Evolutionary conservation across 192 early-diverging fungal species (phyloP), one percentile per base, ranked within the genome.

Genomic region (Spizellomyces sp.): DNA sequence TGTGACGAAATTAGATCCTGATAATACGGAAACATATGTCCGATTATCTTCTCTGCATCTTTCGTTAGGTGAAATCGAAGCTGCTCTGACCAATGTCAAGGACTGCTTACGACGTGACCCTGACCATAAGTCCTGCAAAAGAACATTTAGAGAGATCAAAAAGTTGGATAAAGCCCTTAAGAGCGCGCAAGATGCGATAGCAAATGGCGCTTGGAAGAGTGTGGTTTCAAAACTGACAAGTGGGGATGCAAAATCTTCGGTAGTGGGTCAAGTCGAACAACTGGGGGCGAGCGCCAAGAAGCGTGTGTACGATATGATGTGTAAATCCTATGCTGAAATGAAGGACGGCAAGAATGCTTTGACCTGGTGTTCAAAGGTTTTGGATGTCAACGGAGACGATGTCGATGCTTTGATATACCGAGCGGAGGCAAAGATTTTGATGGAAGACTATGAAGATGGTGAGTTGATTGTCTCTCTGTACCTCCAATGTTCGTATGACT

Each of bases 101-200:
- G 91, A 94, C 65, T 97, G 96, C 74, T 80, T 96, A 10, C 85
- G 88, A 36, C 89, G 89, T 5, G 96, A 99, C 73, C 95, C 94
- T 1, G 96, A 99, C 55, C 88, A 99, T 77, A 94, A 93, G 75
- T 45, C 78, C 42, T 98, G 96, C 85, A 95, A 95, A 78, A 79
- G 72, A 6, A 69, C 88, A 6, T 95, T 94, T 74, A 76, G 84
- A 27, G 79, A 75, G 58, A 67, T 95, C 45, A 95, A 94, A 64
- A 86, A 87, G 58, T 73, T 93, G 36, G 89, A 93, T 45, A 93
- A 94, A 75, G 81, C 79, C 42, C 67, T 95, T 15, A 76, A 76
- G 17, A 88, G 79, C 68, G 79, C 94, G 17, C 83, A 88, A 19
- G 71, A 63, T 1, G 82, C 88, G 62, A 66, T 85, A 12, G 75